A percentile compares a stretch with the other conserved stretches of the same genome.
Conservation (phyloP, 495 filamentous ascomycete genomes). For the Neurospora sp. region DNA sequence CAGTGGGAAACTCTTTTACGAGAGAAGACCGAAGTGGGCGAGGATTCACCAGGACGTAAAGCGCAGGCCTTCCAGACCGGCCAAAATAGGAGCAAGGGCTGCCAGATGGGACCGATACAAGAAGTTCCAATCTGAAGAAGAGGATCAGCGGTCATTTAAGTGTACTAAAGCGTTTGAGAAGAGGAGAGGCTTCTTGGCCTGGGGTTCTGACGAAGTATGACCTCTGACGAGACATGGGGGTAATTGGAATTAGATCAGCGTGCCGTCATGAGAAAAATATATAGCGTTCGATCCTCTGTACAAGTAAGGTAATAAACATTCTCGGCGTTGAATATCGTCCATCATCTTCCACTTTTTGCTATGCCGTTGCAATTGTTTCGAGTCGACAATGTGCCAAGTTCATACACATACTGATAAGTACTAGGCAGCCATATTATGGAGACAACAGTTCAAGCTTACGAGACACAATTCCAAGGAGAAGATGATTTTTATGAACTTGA, state of each 20-base stretch:
- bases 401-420: background rate
- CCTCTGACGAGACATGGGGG: background rate
- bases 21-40: background rate
- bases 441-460: background rate
- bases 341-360: background rate
- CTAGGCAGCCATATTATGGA: background rate
- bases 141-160: background rate
- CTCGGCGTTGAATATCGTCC: background rate
- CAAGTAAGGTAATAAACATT: background rate
- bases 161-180: background rate
- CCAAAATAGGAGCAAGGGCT: background rate
- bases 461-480: background rate
- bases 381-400: background rate
- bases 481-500: background rate
- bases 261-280: background rate
- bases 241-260: background rate
- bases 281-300: background rate
- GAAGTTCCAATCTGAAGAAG: background rate
- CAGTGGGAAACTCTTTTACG: background rate
- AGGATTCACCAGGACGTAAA: background rate
- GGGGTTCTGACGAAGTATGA: background rate
- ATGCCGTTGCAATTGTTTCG: background rate
- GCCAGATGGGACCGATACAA: background rate
- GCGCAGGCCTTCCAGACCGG: too few relatives aligned
- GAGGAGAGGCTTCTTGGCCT: background rate